phyloP scores from a whole-genome alignment of 2,329 filamentous ascomycete species.

The Pyricularia sp. region DNA sequence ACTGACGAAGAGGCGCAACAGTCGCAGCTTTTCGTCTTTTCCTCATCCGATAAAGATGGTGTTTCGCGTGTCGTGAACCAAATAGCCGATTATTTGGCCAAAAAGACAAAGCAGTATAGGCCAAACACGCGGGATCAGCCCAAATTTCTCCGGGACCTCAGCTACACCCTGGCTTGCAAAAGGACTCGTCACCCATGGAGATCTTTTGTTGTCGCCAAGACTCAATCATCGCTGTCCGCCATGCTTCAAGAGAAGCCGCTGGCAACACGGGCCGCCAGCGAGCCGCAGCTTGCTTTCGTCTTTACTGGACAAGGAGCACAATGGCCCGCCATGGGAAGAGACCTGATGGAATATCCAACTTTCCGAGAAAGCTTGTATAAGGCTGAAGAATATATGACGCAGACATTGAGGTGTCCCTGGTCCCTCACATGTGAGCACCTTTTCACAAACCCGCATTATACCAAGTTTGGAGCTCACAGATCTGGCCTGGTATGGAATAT shows the following conservation, averaged over 20 bases:
- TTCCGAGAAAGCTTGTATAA: conserved; percentile 3
- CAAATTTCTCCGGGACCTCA: conserved; percentile 1
- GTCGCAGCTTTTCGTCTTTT: conserved; percentile 25
- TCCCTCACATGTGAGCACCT: neutral
- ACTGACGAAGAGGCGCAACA: neutral
- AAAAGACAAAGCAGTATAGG: neutral
- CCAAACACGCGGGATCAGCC: neutral
- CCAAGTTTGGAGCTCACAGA: neutral
- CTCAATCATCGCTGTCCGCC: neutral
- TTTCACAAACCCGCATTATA: neutral
- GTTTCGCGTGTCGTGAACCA: neutral
- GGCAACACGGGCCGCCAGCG: neutral
- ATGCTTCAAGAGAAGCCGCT: neutral
- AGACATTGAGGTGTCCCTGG: conserved; percentile 5
- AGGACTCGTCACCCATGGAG: conserved; percentile 4
- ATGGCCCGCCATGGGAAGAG: conserved; percentile 19
- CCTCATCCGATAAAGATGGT: conserved; percentile 9
- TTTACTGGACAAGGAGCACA: conserved; percentile 24
- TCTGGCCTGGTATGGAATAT: neutral
- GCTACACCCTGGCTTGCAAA: conserved; percentile 5
- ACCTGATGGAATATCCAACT: conserved; percentile 14
- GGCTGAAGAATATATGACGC: conserved; percentile 4
- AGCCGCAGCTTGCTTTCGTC: conserved; percentile 12
- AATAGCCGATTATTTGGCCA: neutral
- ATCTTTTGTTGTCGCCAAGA: neutral